Conservation (phyloP, 345 rosid genomes). For the Triadica sebifera region DNA sequence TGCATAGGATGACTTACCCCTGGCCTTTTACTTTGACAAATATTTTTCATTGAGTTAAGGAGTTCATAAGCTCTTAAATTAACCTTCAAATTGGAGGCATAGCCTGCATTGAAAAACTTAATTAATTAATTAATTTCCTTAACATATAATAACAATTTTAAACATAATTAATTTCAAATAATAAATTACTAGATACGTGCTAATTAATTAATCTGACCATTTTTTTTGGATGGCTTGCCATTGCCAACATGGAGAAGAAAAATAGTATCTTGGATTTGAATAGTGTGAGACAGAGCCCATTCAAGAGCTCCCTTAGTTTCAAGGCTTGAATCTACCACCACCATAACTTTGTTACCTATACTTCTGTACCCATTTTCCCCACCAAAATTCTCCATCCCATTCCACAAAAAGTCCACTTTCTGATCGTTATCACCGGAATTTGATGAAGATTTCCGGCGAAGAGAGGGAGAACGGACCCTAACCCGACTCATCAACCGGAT, state of each 20-base stretch:
- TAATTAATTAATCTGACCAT: conserved; percentile 32
- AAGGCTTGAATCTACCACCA: conserved; percentile 65
- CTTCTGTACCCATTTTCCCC: conserved; percentile 14
- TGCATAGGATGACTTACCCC: conserved; percentile 58
- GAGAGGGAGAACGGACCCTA: conserved; percentile 46
- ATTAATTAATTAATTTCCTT: not conserved
- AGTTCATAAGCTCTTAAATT: conserved; percentile 46
- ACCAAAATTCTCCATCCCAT: conserved; percentile 13
- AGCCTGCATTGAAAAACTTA: conserved; percentile 22
- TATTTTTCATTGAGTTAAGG: conserved; percentile 55
- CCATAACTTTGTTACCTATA: conserved; percentile 72
- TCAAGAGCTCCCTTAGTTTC: conserved; percentile 80
- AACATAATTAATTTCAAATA: not conserved
- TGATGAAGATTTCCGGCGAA: conserved; percentile 36
- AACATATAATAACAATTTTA: too few relatives aligned
- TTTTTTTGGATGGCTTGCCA: conserved; percentile 34
- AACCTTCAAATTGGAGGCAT: conserved; percentile 35
- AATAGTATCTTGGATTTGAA: conserved; percentile 57
- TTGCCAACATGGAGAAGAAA: conserved; percentile 57
- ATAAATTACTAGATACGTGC: not conserved
- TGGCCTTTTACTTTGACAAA: conserved; percentile 64
- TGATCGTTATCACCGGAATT: conserved; percentile 42
- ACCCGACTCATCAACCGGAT: conserved; percentile 36
- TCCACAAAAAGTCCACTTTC: conserved; percentile 43
- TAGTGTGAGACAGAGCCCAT: conserved; percentile 77